These are phyloP conservation scores for Penicillium ochrochloron DNA, from an alignment of 495 filamentous ascomycete genomes.

Conservation along the genomic window DNA sequence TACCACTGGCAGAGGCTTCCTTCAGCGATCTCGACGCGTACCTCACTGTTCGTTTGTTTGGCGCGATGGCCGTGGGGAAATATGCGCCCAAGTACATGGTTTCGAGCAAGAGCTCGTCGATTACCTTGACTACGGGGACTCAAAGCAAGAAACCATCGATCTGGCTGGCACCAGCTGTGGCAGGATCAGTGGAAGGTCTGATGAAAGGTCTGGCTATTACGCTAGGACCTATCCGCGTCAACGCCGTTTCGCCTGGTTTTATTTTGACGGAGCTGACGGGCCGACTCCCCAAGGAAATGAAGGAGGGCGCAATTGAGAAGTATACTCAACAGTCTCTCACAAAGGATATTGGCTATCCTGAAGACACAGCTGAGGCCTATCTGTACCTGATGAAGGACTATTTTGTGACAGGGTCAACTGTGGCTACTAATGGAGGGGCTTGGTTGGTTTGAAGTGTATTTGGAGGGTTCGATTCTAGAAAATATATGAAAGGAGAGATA, in stretches of 20 bases:
- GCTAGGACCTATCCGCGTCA: slow-evolving; percentile 63
- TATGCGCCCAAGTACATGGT: slow-evolving; percentile 49
- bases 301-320: slow-evolving; percentile 30
- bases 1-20: slow-evolving; percentile 42
- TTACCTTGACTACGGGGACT: slow-evolving; percentile 59
- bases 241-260: slow-evolving; percentile 58
- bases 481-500: background rate
- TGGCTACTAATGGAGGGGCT: slow-evolving; percentile 46
- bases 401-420: slow-evolving; percentile 52
- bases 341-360: slow-evolving; percentile 51
- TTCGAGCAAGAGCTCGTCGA: slow-evolving; percentile 40
- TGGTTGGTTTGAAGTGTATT: slow-evolving; percentile 16
- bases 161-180: slow-evolving; percentile 46
- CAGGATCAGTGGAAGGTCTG: slow-evolving; percentile 47
- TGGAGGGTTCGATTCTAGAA: background rate
- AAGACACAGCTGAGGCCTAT: slow-evolving; percentile 69
- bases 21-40: slow-evolving; percentile 42
- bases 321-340: slow-evolving; percentile 40
- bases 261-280: slow-evolving; percentile 59
- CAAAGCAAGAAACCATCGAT: slow-evolving; percentile 48
- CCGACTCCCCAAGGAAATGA: slow-evolving; percentile 28
- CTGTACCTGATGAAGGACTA: slow-evolving; percentile 66
- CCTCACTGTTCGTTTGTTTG: slow-evolving; percentile 55
- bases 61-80: slow-evolving; percentile 59
- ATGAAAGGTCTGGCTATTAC: slow-evolving; percentile 59